phyloP scores from a whole-genome alignment of 441 rosid species.

The Syzygium syzygioides region DNA sequence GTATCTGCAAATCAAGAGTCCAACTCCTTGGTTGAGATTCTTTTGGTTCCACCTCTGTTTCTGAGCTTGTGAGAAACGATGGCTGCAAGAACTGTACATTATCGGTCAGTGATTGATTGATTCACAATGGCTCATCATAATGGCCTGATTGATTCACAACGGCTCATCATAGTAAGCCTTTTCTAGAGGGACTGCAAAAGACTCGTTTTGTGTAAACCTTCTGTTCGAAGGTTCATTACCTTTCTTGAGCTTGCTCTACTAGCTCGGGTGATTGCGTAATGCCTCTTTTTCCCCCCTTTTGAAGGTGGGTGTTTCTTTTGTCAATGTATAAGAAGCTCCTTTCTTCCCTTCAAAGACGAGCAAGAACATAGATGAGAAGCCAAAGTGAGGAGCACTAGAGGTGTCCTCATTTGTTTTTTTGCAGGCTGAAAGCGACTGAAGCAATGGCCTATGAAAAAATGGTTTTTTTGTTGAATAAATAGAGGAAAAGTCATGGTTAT shows the following conservation, averaged over 20 bases:
- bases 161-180: neutral
- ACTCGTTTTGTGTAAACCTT: neutral
- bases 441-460: neutral
- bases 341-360: neutral
- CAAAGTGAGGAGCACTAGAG: neutral
- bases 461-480: neutral
- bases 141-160: neutral
- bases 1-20: neutral
- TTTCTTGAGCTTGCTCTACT: neutral
- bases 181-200: neutral
- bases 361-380: neutral
- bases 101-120: neutral
- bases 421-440: neutral
- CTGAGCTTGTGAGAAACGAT: neutral
- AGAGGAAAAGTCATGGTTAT: neutral
- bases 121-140: neutral
- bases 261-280: neutral
- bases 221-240: neutral
- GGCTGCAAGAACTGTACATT: neutral
- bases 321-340: neutral
- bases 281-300: neutral
- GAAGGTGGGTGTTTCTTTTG: neutral
- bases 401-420: neutral
- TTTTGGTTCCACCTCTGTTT: neutral
- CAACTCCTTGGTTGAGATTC: neutral